Evolutionary conservation across 345 rosid species (phyloP).

Genomic region (Abelmoschus esculentus): DNA sequence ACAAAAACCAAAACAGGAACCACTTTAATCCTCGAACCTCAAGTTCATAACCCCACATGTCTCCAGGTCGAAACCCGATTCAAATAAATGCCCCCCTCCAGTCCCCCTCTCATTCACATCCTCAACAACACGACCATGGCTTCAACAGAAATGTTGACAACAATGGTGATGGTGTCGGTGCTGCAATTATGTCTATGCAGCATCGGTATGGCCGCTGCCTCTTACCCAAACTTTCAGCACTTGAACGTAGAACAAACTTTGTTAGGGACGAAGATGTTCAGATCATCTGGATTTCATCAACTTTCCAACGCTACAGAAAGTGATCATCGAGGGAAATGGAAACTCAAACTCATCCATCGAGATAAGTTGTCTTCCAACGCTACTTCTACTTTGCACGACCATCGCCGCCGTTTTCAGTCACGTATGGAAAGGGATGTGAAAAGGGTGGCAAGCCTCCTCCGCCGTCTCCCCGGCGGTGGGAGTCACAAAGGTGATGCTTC

Average conservation of each 20-base stretch:
- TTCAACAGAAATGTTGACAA: conserved; percentile 7
- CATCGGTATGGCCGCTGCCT: conserved; percentile 12
- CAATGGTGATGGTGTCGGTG: not conserved
- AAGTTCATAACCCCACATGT: conserved; percentile 26
- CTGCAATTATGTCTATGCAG: conserved; percentile 6
- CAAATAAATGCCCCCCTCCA: conserved; percentile 27
- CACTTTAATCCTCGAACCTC: conserved; percentile 2
- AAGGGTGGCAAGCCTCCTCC: conserved; percentile 50
- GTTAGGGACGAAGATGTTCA: conserved; percentile 10
- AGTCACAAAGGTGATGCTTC: not conserved
- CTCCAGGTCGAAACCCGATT: conserved; percentile 3
- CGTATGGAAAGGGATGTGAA: conserved; percentile 57
- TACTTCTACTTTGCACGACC: conserved; percentile 20
- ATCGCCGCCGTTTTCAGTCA: conserved; percentile 44
- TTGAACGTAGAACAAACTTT: conserved; percentile 37
- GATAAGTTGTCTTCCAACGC: conserved; percentile 31
- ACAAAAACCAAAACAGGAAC: conserved; percentile 4
- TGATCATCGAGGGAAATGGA: conserved; percentile 15
- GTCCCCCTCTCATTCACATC: conserved; percentile 1
- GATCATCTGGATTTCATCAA: conserved; percentile 27
- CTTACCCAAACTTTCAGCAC: conserved; percentile 43
- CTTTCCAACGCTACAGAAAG: conserved; percentile 10
- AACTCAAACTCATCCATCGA: conserved; percentile 59
- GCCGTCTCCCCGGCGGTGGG: conserved; percentile 31
- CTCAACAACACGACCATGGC: conserved; percentile 12